phyloP scores from a whole-genome alignment of 768 basidiomycete species.

The Leccinum variicolor region DNA sequence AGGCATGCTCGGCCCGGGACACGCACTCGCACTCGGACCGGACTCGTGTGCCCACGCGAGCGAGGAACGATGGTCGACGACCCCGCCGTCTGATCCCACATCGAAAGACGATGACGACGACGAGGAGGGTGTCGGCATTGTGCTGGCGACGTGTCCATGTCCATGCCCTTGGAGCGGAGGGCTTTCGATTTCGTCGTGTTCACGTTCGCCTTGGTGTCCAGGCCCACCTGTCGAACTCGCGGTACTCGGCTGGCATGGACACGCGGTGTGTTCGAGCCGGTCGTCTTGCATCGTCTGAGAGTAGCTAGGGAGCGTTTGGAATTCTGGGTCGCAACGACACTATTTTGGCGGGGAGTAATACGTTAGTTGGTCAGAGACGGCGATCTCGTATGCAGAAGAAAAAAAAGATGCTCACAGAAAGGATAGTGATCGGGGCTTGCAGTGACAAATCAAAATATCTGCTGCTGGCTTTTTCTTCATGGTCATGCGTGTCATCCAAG shows the following conservation, averaged over 20 bases:
- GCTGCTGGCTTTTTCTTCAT: constrained; percentile 63
- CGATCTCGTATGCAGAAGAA: neutral
- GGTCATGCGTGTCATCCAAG: constrained; percentile 50
- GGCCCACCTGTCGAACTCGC: neutral
- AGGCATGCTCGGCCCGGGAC: neutral
- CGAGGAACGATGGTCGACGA: too few relatives aligned
- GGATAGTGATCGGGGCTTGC: constrained; percentile 82
- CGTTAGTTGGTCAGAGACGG: neutral
- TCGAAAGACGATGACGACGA: constrained; percentile 30
- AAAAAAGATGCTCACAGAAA: constrained; percentile 61
- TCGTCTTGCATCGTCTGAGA: constrained; percentile 34
- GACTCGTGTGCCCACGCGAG: neutral
- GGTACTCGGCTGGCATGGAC: constrained; percentile 39
- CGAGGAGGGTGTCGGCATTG: constrained; percentile 14
- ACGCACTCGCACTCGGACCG: neutral
- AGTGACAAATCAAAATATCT: constrained; percentile 87
- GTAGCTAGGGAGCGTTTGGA: constrained; percentile 77
- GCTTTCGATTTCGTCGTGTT: neutral
- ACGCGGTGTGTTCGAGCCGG: constrained; percentile 20
- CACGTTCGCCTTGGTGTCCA: neutral
- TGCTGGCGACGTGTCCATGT: neutral
- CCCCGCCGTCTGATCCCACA: neutral
- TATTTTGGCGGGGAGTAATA: constrained; percentile 21
- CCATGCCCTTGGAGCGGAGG: neutral
- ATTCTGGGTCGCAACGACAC: constrained; percentile 84